Base-by-base conservation (phyloP, 176 grass and related monocot genomes). In the Dendrocalamus sinicus region DNA sequence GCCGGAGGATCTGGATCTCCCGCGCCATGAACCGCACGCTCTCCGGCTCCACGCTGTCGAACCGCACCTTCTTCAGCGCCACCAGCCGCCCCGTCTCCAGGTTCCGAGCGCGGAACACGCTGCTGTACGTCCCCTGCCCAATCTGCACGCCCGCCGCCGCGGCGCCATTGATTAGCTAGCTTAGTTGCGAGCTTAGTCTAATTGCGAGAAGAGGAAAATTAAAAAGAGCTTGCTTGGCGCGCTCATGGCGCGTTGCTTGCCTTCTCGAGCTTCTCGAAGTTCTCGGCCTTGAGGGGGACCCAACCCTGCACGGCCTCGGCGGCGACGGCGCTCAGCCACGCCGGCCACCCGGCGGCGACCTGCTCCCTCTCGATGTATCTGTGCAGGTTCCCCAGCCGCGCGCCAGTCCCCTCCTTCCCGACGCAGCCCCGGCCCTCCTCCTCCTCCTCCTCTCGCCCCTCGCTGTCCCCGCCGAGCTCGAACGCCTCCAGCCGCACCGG, bases 241-340 rank as follows among this genome's bases (percentile, higher is more conserved):
- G 61, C 24, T 63, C 60, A 63, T 14, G 60, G 23, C n/a, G 35
- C 26, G 62, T 26, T 76, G 12, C 69, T 81, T 75, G 85, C 83
- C 89, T 95, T 99, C 84, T 94, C 94, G 26, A 99, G 91, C 93
- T 96, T 99, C 88, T 99, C 88, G 76, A 91, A 99, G 40, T 64
- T 60, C 51, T 96, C 97, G 19, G 90, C 90, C 67, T 91, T 94
- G 45, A 96, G 94, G 17, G 97, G 97, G 8, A 94, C 65, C 97
- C 92, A 96, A 2, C 97, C 97, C 9, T 96, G 94, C 44, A 99
- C 91, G n/a, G 94, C 97, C 92, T 99, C 97, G 40, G 93, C 97
- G 15, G 97, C 97, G 15, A 94, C 92, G 30, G 92, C 12, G 84
- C 89, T 99, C 37, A 99, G 85, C 97, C 97, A 99, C 47, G 79